These are phyloP conservation scores for Penstemon barbatus DNA, from an alignment of 257 asterid genomes.

Conservation along the genomic window DNA sequence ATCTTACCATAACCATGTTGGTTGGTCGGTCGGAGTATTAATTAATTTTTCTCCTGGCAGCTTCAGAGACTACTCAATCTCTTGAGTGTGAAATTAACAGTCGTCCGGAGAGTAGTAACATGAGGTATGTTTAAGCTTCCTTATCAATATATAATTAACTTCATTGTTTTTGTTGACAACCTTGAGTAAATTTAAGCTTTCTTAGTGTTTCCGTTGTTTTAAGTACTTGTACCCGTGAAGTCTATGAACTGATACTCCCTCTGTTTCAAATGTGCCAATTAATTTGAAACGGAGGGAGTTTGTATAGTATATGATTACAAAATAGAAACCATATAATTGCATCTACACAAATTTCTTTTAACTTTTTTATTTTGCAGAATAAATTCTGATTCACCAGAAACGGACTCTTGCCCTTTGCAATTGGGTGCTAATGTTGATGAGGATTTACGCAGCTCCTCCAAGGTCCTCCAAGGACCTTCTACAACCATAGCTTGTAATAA, in stretches of 20 bases:
- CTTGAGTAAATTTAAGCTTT: not conserved
- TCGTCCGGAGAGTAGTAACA: constrained; percentile 40
- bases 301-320: no score
- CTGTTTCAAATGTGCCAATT: no score
- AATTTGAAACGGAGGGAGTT: constrained; percentile 35
- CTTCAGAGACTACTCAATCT: constrained; percentile 37
- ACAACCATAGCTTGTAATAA: constrained; percentile 27
- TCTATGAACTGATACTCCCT: no score
- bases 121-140: constrained; percentile 44
- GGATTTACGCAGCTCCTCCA: not conserved
- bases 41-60: constrained; percentile 22
- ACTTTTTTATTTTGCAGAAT: constrained; percentile 41
- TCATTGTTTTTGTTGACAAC: not conserved
- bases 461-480: constrained; percentile 35
- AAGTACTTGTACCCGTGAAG: constrained; percentile 18
- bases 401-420: constrained; percentile 58
- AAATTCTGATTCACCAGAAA: constrained; percentile 48
- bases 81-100: constrained; percentile 28
- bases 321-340: not conserved
- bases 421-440: constrained; percentile 35
- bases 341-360: not conserved
- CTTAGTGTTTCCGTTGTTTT: no score
- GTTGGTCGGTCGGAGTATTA: not conserved
- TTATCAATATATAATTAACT: not conserved
- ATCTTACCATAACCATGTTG: constrained; percentile 18